Conservation (phyloP, 2,329 filamentous ascomycete species). For the Colletotrichum theobromicola region DNA sequence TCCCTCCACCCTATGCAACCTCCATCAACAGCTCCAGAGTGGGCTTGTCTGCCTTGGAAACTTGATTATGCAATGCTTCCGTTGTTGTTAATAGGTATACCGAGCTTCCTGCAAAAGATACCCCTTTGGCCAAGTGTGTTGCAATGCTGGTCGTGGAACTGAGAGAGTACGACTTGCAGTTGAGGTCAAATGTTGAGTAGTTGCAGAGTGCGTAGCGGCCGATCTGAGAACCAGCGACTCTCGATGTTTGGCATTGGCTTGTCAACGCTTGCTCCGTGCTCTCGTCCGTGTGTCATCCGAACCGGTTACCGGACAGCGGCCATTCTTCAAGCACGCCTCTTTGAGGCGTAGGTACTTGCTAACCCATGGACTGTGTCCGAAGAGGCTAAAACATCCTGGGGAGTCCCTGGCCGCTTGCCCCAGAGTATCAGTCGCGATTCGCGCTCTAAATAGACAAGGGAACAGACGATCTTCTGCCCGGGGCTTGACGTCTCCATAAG, state of each 20-base stretch:
- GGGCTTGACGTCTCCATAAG: not conserved
- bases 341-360: not conserved
- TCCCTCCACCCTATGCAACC: not conserved
- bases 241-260: not conserved
- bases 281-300: constrained; percentile 16
- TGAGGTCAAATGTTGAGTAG: not conserved
- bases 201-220: not conserved
- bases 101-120: not conserved
- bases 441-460: constrained; percentile 14
- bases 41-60: not conserved
- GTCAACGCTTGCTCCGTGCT: not conserved
- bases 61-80: constrained; percentile 2
- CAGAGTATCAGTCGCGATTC: constrained; percentile 18
- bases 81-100: not conserved
- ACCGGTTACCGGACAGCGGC: constrained; percentile 9
- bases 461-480: constrained; percentile 8
- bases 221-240: not conserved
- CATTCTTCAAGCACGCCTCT: constrained; percentile 17
- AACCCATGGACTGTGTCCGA: constrained; percentile 6
- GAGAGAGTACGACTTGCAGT: not conserved
- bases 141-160: not conserved
- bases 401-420: constrained; percentile 14
- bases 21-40: not conserved
- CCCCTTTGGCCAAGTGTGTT: not conserved
- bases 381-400: constrained; percentile 19